These are phyloP conservation scores for Cyberlindnera veronae DNA, from an alignment of 805 yeast species.

Conservation along the genomic window DNA sequence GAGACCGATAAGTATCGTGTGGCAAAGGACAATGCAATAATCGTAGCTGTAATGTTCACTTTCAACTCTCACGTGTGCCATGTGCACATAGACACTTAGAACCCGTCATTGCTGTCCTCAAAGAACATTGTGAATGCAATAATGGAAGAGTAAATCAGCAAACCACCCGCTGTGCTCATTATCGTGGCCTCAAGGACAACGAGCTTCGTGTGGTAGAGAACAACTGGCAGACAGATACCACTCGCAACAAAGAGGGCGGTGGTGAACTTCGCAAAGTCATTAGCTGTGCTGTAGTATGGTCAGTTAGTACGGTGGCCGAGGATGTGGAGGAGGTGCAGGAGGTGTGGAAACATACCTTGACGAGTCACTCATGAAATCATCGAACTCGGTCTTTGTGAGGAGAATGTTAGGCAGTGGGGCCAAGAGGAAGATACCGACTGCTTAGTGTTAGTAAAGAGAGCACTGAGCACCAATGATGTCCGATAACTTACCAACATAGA, in stretches of 20 bases:
- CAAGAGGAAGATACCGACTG: constrained; percentile 55
- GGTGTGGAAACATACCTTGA: constrained; percentile 31
- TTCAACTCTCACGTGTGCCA: no score
- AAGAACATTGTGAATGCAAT: constrained; percentile 80
- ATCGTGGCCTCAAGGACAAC: constrained; percentile 67
- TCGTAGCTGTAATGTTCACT: no score
- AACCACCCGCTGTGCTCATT: constrained; percentile 83
- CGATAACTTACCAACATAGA: constrained; percentile 54
- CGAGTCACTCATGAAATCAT: constrained; percentile 61
- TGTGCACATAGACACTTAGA: no score
- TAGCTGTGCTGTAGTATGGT: constrained; percentile 34
- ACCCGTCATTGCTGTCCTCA: constrained; percentile 40
- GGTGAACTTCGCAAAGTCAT: constrained; percentile 74
- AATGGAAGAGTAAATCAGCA: constrained; percentile 76
- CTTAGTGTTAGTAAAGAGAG: constrained; percentile 5
- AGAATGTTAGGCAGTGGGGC: constrained; percentile 74
- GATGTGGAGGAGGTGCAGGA: background rate
- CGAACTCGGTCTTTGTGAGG: constrained; percentile 42
- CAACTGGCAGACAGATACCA: constrained; percentile 72
- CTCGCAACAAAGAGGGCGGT: constrained; percentile 75
- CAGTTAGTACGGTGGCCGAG: constrained; percentile 21
- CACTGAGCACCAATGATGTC: background rate
- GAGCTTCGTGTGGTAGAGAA: constrained; percentile 71
- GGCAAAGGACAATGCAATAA: no score
- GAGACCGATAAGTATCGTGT: no score